Evolutionary conservation across 2,329 filamentous ascomycete genomes (phyloP).

Genomic region (Colletotrichum gloeosporioides): DNA sequence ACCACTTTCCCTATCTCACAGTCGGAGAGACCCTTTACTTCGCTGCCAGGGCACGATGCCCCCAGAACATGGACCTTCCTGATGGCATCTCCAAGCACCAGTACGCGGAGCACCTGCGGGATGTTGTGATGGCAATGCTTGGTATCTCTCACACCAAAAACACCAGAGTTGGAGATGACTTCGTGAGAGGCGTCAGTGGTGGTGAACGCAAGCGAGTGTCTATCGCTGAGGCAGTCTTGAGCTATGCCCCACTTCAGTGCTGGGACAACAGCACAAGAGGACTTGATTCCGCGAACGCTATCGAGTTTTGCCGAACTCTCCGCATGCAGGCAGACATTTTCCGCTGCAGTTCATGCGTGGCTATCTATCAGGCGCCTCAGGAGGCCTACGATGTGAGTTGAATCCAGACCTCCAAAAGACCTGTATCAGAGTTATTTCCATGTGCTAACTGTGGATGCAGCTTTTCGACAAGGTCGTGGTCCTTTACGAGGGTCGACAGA

Average conservation of each 20-base stretch:
- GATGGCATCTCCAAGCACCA: slow-evolving; percentile 41
- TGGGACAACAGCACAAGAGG: slow-evolving; percentile 56
- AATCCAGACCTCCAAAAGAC: neutral
- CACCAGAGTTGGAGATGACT: slow-evolving; percentile 60
- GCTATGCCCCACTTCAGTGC: slow-evolving; percentile 30
- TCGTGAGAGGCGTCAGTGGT: slow-evolving; percentile 57
- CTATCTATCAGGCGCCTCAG: slow-evolving; percentile 67
- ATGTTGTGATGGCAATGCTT: slow-evolving; percentile 60
- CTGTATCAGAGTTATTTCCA: fast-evolving
- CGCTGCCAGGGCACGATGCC: slow-evolving; percentile 60
- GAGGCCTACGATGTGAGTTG: slow-evolving; percentile 54
- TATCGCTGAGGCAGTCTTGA: slow-evolving; percentile 37
- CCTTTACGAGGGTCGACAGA: slow-evolving; percentile 69
- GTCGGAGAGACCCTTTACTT: slow-evolving; percentile 68
- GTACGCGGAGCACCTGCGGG: slow-evolving; percentile 53
- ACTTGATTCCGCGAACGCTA: slow-evolving; percentile 30
- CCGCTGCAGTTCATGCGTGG: slow-evolving; percentile 27
- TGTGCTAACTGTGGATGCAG: neutral
- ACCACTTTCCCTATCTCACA: slow-evolving; percentile 63
- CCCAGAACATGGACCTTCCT: slow-evolving; percentile 48
- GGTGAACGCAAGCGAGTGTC: slow-evolving; percentile 53
- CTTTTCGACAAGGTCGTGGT: slow-evolving; percentile 72
- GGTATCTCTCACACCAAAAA: slow-evolving; percentile 61
- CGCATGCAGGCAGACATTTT: slow-evolving; percentile 30
- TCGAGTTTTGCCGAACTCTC: slow-evolving; percentile 28